These are phyloP conservation scores for Fusarium sp. DNA, from an alignment of 2,329 filamentous ascomycete genomes.

Conservation along the genomic window DNA sequence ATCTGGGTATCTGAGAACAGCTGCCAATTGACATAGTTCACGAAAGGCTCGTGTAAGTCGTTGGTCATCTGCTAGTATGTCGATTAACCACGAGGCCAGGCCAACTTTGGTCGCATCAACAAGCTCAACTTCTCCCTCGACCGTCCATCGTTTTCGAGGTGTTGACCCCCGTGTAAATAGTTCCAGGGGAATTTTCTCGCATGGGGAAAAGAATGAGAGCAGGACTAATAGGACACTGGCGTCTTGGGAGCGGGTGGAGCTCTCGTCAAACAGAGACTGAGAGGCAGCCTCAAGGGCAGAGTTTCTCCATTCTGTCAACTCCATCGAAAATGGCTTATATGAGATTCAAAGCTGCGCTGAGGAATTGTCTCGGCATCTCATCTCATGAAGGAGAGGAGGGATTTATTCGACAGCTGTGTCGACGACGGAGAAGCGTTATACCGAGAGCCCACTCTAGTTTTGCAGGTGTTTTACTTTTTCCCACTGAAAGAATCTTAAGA, in stretches of 20 bases:
- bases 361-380: not conserved
- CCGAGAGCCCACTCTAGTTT: not conserved
- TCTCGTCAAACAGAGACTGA: constrained; percentile 18
- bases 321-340: constrained; percentile 8
- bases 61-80: constrained; percentile 16
- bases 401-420: constrained; percentile 6
- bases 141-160: constrained; percentile 38
- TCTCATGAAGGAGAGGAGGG: constrained; percentile 8
- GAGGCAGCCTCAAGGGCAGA: constrained; percentile 31
- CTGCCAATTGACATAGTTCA: constrained; percentile 16
- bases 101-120: constrained; percentile 46
- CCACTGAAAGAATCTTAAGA: not conserved
- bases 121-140: constrained; percentile 29
- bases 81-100: constrained; percentile 8
- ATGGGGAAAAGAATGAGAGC: constrained; percentile 33
- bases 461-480: constrained; percentile 14
- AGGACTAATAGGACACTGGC: constrained; percentile 32
- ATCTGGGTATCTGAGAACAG: constrained; percentile 18
- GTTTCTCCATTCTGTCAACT: constrained; percentile 23
- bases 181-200: constrained; percentile 29
- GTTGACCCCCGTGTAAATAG: constrained; percentile 34
- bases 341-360: not conserved
- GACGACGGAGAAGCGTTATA: constrained; percentile 9
- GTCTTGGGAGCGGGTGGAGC: constrained; percentile 24
- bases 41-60: constrained; percentile 15